Evolutionary conservation across 164 flowering plant species (phyloP).

Genomic region (Saururus chinensis): DNA sequence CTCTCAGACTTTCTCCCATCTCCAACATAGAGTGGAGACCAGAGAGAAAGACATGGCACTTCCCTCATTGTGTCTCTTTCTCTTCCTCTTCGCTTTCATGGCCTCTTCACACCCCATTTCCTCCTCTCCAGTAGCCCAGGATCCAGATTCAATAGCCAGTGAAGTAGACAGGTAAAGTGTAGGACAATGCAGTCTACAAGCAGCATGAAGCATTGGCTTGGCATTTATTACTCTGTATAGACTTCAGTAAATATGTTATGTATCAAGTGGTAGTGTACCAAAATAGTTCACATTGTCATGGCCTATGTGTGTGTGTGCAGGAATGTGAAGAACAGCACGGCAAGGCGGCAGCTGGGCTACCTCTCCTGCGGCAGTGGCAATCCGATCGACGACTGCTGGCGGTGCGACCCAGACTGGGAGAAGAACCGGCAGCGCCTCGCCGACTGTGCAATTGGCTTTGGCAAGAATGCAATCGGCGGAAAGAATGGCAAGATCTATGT

Average conservation of each 20-base stretch:
- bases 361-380: conserved; percentile 64
- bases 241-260: no score
- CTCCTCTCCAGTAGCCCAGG: conserved; percentile 22
- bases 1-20: background rate
- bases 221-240: no score
- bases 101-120: conserved; percentile 17
- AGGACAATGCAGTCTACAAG: background rate
- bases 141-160: conserved; percentile 44
- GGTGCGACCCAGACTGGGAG: conserved; percentile 69
- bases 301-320: conserved; percentile 18
- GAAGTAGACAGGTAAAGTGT: conserved; percentile 53
- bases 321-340: conserved; percentile 27
- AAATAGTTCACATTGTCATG: background rate
- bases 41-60: conserved; percentile 16
- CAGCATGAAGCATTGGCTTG: no score
- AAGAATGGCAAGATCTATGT: conserved; percentile 55
- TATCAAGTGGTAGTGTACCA: background rate
- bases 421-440: conserved; percentile 58
- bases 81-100: conserved; percentile 22
- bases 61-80: conserved; percentile 16
- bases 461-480: conserved; percentile 71
- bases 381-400: conserved; percentile 84
- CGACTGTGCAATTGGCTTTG: conserved; percentile 73
- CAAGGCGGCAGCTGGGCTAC: conserved; percentile 45
- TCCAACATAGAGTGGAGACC: background rate